Percentiles rank a stretch among this genome's conserved stretches.
Evolutionary conservation across 805 yeast genomes (phyloP).

Genomic region (Metschnikowia orientalis): DNA sequence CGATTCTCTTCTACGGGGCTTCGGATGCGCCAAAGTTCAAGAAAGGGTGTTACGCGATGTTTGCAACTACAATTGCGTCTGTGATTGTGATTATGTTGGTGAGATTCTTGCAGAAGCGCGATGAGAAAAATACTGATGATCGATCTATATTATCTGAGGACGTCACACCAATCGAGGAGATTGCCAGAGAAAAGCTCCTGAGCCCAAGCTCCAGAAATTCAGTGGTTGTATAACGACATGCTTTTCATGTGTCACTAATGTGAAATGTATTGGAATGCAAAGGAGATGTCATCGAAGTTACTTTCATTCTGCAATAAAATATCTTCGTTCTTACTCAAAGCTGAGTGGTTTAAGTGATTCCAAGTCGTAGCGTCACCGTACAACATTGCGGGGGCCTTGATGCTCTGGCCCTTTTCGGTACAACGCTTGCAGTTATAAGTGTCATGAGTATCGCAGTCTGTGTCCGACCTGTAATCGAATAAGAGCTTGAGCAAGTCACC

Average conservation of each 20-base stretch:
- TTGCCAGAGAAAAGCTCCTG: no score
- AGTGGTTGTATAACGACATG: neutral
- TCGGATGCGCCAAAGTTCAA: conserved; percentile 47
- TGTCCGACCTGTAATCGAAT: conserved; percentile 63
- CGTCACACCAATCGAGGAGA: no score
- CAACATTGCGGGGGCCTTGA: conserved; percentile 77
- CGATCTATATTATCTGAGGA: no score
- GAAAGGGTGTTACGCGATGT: conserved; percentile 54
- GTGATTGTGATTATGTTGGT: conserved; percentile 38
- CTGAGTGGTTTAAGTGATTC: conserved; percentile 78
- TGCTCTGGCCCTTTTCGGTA: conserved; percentile 47
- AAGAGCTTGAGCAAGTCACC: conserved; percentile 73
- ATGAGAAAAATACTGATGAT: no score
- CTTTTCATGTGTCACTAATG: conserved; percentile 53
- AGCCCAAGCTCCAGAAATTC: no score
- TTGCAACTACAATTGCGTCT: conserved; percentile 46
- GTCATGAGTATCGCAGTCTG: conserved; percentile 87
- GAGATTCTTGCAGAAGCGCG: conserved; percentile 35
- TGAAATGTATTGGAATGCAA: conserved; percentile 90
- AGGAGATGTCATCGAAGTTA: conserved; percentile 65
- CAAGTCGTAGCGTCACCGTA: conserved; percentile 98
- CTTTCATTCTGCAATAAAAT: conserved; percentile 70
- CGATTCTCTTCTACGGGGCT: conserved; percentile 49
- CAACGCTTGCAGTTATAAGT: conserved; percentile 88
- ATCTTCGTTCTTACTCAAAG: conserved; percentile 67